Percentiles rank a stretch among this genome's conserved stretches.
Evolutionary conservation across 768 basidiomycete genomes (phyloP).

Genomic region (Pleurotus eryngii): DNA sequence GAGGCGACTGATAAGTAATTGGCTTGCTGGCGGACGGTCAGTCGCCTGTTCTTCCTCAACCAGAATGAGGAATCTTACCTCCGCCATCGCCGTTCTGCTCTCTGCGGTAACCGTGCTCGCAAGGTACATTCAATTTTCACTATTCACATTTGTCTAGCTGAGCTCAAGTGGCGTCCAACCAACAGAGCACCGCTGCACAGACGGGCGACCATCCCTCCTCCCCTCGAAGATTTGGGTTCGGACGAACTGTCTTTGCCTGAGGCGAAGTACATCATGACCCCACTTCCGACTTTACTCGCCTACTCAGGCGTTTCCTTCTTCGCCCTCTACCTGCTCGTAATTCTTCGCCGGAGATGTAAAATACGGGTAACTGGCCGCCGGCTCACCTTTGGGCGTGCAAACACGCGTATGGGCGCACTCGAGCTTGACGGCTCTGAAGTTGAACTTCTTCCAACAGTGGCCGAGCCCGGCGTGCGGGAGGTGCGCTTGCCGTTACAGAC

Average conservation of each 20-base stretch:
- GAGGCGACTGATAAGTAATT: neutral
- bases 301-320: constrained; percentile 6
- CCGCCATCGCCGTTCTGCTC: constrained; percentile 7
- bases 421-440: constrained; percentile 5
- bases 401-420: constrained; percentile 3
- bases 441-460: constrained; percentile 3
- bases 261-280: neutral
- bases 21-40: constrained; percentile 3
- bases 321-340: constrained; percentile 1
- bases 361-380: constrained; percentile 2
- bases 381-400: constrained; percentile 2
- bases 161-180: neutral
- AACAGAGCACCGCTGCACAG: constrained; percentile 5
- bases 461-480: constrained; percentile 3
- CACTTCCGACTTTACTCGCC: constrained; percentile 1
- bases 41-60: constrained; percentile 4
- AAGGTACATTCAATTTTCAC: neutral
- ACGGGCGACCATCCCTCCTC: neutral
- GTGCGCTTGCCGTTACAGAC: neutral
- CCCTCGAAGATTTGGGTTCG: neutral
- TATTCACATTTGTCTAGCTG: neutral
- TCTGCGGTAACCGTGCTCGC: constrained; percentile 4
- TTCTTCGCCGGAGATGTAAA: constrained; percentile 1
- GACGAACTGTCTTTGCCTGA: neutral
- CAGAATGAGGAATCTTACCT: constrained; percentile 8